A percentile compares a stretch with the other conserved stretches of the same genome.
Evolutionary conservation across 164 flowering plant genomes (phyloP).

Genomic region (Magnolia sinica): DNA sequence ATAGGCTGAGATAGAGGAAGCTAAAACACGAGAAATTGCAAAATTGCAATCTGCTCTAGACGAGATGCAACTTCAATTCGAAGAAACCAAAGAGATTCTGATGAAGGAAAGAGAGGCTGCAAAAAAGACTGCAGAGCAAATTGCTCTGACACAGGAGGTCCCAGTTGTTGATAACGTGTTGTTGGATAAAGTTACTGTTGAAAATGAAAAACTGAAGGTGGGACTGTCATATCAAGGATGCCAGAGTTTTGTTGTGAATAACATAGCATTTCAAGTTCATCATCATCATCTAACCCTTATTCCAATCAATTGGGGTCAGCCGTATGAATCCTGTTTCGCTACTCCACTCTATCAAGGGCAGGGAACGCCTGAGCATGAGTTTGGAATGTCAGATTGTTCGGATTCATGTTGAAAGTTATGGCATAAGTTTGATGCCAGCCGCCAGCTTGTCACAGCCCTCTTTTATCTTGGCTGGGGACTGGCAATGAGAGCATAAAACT

Average conservation of each 20-base stretch:
- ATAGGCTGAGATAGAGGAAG: slow-evolving; percentile 84
- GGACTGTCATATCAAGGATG: slow-evolving; percentile 6
- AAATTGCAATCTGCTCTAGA: slow-evolving; percentile 72
- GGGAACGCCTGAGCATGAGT: no score
- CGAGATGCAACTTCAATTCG: slow-evolving; percentile 67
- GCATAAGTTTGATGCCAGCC: no score
- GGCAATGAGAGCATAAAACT: no score
- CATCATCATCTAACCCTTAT: no score
- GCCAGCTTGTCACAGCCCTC: no score
- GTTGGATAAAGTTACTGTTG: slow-evolving; percentile 60
- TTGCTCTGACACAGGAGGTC: slow-evolving; percentile 62
- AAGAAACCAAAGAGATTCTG: slow-evolving; percentile 64
- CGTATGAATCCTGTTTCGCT: no score
- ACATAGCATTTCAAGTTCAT: not conserved
- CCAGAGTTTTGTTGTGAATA: not conserved
- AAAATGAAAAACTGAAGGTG: slow-evolving; percentile 85
- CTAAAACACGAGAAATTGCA: slow-evolving; percentile 80
- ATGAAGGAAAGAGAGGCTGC: slow-evolving; percentile 66
- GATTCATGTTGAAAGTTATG: no score
- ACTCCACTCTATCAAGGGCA: no score
- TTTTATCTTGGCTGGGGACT: no score
- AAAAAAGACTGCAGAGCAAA: slow-evolving; percentile 40
- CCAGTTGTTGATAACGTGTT: slow-evolving; percentile 60
- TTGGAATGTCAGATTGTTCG: no score
- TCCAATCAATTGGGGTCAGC: no score